phyloP scores from a whole-genome alignment of 495 filamentous ascomycete genomes.

The Astrocystis sublimbata region DNA sequence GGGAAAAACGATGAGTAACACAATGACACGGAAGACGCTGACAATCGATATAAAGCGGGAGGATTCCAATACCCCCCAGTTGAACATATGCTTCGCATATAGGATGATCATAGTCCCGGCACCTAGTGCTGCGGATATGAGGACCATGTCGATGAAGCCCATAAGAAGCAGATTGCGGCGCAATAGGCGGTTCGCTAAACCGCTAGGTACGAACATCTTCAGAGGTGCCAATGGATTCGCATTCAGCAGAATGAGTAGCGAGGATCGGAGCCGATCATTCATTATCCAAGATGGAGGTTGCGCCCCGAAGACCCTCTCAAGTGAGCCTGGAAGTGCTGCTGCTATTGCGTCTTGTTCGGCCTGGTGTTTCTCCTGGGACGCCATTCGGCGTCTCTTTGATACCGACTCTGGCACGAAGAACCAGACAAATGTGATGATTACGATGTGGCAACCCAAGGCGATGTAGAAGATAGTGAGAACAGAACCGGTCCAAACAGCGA shows the following conservation, averaged over 20 bases:
- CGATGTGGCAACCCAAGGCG: conserved; percentile 65
- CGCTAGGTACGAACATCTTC: conserved; percentile 71
- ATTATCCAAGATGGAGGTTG: conserved; percentile 27
- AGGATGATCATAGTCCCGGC: conserved; percentile 72
- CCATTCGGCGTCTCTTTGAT: conserved; percentile 62
- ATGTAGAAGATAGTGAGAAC: conserved; percentile 77
- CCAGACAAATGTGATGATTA: conserved; percentile 68
- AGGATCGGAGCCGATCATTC: conserved; percentile 41
- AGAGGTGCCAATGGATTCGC: conserved; percentile 73
- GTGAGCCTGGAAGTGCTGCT: conserved; percentile 24
- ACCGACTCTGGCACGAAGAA: conserved; percentile 82
- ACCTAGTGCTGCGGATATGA: conserved; percentile 82
- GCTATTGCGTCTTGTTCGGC: conserved; percentile 31
- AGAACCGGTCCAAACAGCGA: conserved; percentile 69
- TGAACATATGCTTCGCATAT: conserved; percentile 77
- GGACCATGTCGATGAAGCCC: conserved; percentile 72
- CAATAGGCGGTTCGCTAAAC: conserved; percentile 60
- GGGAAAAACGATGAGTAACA: conserved; percentile 74
- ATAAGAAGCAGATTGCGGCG: conserved; percentile 79
- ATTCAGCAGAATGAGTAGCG: conserved; percentile 31
- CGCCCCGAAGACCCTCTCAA: conserved; percentile 20
- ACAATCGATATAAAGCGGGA: conserved; percentile 75
- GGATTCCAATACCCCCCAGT: conserved; percentile 76
- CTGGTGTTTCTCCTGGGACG: conserved; percentile 66
- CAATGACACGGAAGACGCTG: conserved; percentile 71